Evolutionary conservation across 371 early-diverging fungal genomes (phyloP), one percentile per base, ranked within the genome.

Genomic region (Syncephalastrum contaminatum): DNA sequence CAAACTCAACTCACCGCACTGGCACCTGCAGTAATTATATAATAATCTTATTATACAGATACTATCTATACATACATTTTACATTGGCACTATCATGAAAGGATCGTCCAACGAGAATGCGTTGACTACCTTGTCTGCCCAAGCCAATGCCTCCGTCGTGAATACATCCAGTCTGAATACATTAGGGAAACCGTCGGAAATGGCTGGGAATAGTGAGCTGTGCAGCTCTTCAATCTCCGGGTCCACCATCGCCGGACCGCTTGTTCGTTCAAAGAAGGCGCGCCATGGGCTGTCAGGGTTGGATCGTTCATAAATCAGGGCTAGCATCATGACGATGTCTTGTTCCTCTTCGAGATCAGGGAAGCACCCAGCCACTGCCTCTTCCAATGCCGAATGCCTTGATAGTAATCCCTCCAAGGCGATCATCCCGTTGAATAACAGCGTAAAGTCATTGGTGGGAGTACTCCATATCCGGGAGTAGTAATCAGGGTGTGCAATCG

Each of bases 301-400:
- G 2, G 61, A 54, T 8, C 63, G 61, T 53, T 79, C 73, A 16
- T 64, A 56, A 2, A 83, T 66, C 42, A 83, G 55, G 43, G 60
- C 60, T 13, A 77, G 54, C 58, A 80, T 77, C 59, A 81, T 48
- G 10, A 77, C 60, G 5, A 77, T 63, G 51, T 81, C 83, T 21
- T 63, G 67, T 14, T 81, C 80, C 71, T 77, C 80, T 10, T 75
- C 70, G 2, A 70, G 56, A 36, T 73, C 69, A 40, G 77, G 78
- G 44, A 75, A 64, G 13, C 68, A 25, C 18, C 58, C 57, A 1
- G 56, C 56, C 12, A 72, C 48, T 10, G 70, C 68, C 0, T 41
- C 20, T 15, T 60, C 53, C 54, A 72, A 70, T 13, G 43, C 40
- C 10, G 40, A 41, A 36, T 75, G 57, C 12, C 62, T 53, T 22